A percentile compares a stretch with the other conserved stretches of the same genome.
These are phyloP conservation scores for Hemileccinum rubropunctum DNA, from an alignment of 768 basidiomycete genomes.

Conservation along the genomic window DNA sequence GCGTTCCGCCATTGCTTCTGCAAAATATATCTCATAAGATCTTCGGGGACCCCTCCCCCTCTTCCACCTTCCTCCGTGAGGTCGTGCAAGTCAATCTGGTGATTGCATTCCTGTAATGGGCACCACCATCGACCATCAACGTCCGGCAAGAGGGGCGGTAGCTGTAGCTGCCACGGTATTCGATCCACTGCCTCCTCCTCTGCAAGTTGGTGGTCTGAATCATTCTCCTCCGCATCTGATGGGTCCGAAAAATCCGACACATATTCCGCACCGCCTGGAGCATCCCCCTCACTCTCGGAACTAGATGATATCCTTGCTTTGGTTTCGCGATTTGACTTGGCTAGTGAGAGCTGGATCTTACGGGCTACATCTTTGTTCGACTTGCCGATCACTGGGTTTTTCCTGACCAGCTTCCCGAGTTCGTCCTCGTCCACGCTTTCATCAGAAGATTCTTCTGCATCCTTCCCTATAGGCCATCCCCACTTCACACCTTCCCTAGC, in stretches of 20 bases:
- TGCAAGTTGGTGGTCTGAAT: slow-evolving; percentile 26
- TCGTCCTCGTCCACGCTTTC: not conserved
- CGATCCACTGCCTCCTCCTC: slow-evolving; percentile 23
- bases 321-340: not conserved
- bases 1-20: slow-evolving; percentile 37
- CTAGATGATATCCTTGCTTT: slow-evolving; percentile 8
- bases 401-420: slow-evolving; percentile 10
- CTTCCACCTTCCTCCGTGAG: slow-evolving; percentile 38
- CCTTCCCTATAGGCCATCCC: slow-evolving; percentile 21
- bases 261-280: slow-evolving; percentile 33
- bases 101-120: slow-evolving; percentile 40
- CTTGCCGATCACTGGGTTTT: slow-evolving; percentile 32
- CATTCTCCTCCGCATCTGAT: slow-evolving; percentile 44
- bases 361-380: slow-evolving; percentile 11
- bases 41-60: slow-evolving; percentile 19
- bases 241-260: slow-evolving; percentile 58
- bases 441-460: slow-evolving; percentile 5
- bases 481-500: slow-evolving; percentile 18
- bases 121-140: slow-evolving; percentile 55
- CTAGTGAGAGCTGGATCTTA: slow-evolving; percentile 18
- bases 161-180: slow-evolving; percentile 37
- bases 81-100: slow-evolving; percentile 46
- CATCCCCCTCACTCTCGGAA: slow-evolving; percentile 21
- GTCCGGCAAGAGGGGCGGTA: slow-evolving; percentile 39
- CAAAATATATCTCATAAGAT: slow-evolving; percentile 23